Base-by-base conservation (phyloP, 2,329 filamentous ascomycete genomes). In the Chaetoscypha palmicola region DNA sequence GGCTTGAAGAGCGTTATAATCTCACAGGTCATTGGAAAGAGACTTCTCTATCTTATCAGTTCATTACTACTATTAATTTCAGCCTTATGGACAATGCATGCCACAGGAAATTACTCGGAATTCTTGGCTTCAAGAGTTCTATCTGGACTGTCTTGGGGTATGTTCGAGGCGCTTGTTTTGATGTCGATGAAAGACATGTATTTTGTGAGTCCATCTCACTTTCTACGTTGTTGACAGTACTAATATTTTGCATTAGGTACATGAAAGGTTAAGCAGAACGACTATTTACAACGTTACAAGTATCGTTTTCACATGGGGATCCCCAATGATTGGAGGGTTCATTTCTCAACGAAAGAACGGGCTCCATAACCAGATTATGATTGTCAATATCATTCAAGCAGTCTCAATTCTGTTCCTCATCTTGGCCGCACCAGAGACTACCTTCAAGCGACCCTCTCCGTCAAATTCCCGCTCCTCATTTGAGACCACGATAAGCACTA, bases 71-170 rank as follows among this genome's bases (percentile, higher is more conserved):
- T 77, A 35, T 69, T 78, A 33, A 60, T 69, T 32, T 74, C 74
- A 1, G 64, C 66, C 2, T 57, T 73, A 1, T 76, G 73, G 72
- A 75, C 72, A 49, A 70, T 68, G 47, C 63, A 64, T 14, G 64
- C 70, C 4, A 54, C 56, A 5, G 56, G 57, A 37, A 67, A 59
- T 49, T 72, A 69, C 42, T 62, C 60, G 7, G 64, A 71, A 43
- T 71, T 70, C 53, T 69, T 78, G 67, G 67, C 66, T 0, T 70
- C 74, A 2, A 67, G 76, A 8, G 55, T 76, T 14, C 65, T 79
- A 24, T 74, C 79, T 54, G 75, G 74, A 1, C 43, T 79, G 0
- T 76, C 71, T n/a, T 77, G 76, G 72, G 76, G 76, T 4, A 69
- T 71, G 9, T 76, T 79, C 47, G 76, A 80, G 51, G 70, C 68